Evolutionary conservation across 106 monocot genomes (phyloP), one percentile per base, ranked within the genome.

Genomic region (Gastrodia elata): DNA sequence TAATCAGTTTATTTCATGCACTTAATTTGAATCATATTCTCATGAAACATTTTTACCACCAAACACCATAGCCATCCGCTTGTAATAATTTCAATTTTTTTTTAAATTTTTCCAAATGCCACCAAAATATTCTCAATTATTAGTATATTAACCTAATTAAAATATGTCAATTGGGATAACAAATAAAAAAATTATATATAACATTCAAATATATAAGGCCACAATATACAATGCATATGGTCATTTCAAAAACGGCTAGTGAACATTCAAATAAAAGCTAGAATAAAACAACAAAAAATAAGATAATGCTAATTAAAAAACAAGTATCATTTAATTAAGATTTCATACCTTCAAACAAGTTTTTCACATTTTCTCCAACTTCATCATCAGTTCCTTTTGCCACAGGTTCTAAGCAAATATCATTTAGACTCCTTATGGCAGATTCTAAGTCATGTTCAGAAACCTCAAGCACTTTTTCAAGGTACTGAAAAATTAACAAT

Each of bases 381-480:
- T 14, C 1, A 34, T 26, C 64, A 34, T 18, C 64, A 10, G 34
- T 9, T 64, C 64, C 34, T 25, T 34, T 64, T 64, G 64, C 64
- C 10, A 10, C 32, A 33, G 33, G 26, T 32, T 34, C 64, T 15
- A 64, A 64, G 64, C 33, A 64, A 34, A 64, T 4, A 64, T 64
- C 64, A 28, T 34, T 64, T 14, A 64, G 33, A 34, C 32, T 64
- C 3, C 33, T 64, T 26, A 64, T 64, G 64, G 64, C 33, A 64
- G 28, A 64, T 13, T 64, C 64, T 64, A 64, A 64, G 16, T 64
- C 33, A 34, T 64, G 30, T n/a, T 34, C 64, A 34, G 32, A 64
- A 64, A 34, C 64, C 34, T 64, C 33, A 64, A 64, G 33, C 13
- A 34, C 64, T 64, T 14, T 64, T 64, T 64, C 64, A 34, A 64